Evolutionary conservation across 306 rosid genomes (phyloP).

Genomic region (Quercus ilex): DNA sequence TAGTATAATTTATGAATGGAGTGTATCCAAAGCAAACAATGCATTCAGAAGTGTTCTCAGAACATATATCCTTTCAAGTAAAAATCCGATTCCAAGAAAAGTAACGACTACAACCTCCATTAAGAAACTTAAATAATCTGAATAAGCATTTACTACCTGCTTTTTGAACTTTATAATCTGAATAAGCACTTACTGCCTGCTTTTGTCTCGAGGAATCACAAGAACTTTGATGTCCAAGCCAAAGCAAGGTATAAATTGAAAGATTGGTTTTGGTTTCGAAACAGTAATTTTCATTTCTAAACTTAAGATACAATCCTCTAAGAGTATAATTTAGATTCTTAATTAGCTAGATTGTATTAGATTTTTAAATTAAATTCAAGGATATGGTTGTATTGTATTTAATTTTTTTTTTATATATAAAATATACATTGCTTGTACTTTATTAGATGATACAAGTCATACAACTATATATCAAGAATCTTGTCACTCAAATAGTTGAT

Average conservation of each 20-base stretch:
- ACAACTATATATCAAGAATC: too few species aligned
- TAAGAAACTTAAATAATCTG: neutral
- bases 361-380: too few species aligned
- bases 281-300: too few species aligned
- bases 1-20: neutral
- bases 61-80: neutral
- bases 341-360: too few species aligned
- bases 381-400: too few species aligned
- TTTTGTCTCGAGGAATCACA: constrained; percentile 12
- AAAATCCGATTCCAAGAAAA: neutral
- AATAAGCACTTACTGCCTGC: constrained; percentile 7
- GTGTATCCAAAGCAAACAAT: neutral
- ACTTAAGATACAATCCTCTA: too few species aligned
- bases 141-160: constrained; percentile 9
- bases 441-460: too few species aligned
- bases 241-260: constrained; percentile 19
- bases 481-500: too few species aligned
- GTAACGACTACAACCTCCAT: neutral
- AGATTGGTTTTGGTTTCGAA: too few species aligned
- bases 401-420: too few species aligned
- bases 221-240: constrained; percentile 10
- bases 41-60: neutral
- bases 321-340: too few species aligned
- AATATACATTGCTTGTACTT: too few species aligned
- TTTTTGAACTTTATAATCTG: neutral